Base-by-base conservation (phyloP, 1,284 basidiomycete species). In the Papiliotrema terrestris region DNA sequence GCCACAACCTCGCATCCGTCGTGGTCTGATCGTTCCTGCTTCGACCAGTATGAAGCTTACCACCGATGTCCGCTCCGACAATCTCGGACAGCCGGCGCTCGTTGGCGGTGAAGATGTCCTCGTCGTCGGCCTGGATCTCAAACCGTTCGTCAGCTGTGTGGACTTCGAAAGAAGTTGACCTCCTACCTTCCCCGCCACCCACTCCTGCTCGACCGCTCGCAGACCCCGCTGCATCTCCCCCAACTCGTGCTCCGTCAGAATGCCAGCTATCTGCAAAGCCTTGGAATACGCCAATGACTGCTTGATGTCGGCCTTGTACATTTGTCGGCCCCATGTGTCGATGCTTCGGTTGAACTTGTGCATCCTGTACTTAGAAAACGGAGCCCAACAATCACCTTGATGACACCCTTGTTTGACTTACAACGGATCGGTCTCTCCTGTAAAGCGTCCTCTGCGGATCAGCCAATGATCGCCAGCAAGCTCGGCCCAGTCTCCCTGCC, bases 81-180 rank as follows among this genome's bases (percentile, higher is more conserved):
- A 98, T 79, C 79, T 98, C 95, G 62, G 86, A 91, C 64, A 98
- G 78, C 32, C 95, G 83, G 52, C 95, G 87, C 77, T 98, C 95
- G 71, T 98, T 98, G 55, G 95, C 95, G n/a, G 95, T 98, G 76
- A 98, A 95, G 58, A 98, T 98, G 72, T 98, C 95, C 71, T 98
- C 95, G 72, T 98, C 95, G 65, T 95, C 91, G 14, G 84, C 79
- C 58, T 86, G 80, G 43, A 85, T 78, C 59, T 79, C 70, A 70
- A 96, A 95, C 85, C 90, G 64, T 11, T 13, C 17, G 36, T 2
- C 45, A 35, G 25, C 22, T 8, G 13, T 11, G 25, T 32, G 15
- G 47, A 20, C 26, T 32, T 4, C 15, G 9, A 25, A n/a, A 32
- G 20, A 11, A 41, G 8, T 42, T 17, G 19, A 62, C 5, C 29